Evolutionary conservation across 1,284 basidiomycete species (phyloP).

Genomic region (Leccinum cinnamomeum): DNA sequence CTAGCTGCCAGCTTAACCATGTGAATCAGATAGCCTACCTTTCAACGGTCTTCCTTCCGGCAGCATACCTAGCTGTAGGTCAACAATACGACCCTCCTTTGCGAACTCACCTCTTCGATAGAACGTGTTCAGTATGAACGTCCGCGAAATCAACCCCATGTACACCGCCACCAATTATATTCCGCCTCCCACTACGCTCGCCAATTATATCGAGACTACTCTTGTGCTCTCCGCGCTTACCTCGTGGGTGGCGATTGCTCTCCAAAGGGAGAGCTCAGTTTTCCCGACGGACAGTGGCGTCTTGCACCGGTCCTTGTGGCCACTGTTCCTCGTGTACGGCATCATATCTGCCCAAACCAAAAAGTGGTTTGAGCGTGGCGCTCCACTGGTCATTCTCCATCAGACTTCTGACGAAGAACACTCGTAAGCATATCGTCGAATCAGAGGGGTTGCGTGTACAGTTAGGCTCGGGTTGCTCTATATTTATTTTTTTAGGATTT

Average conservation of each 20-base stretch:
- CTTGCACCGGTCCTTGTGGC: slow-evolving; percentile 21
- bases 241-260: slow-evolving; percentile 20
- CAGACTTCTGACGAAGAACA: not conserved
- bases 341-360: not conserved
- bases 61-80: slow-evolving; percentile 39
- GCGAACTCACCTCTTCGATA: slow-evolving; percentile 15
- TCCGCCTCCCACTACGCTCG: slow-evolving; percentile 7
- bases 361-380: not conserved
- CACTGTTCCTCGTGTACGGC: slow-evolving; percentile 13
- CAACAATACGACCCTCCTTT: not conserved
- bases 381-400: not conserved
- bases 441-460: not conserved
- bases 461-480: not conserved
- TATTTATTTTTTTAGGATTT: not conserved
- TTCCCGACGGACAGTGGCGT: slow-evolving; percentile 1
- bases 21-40: slow-evolving; percentile 28
- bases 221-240: slow-evolving; percentile 17
- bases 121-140: slow-evolving; percentile 35
- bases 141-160: slow-evolving; percentile 14
- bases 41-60: slow-evolving; percentile 31
- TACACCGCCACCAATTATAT: not conserved
- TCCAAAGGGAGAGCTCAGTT: slow-evolving; percentile 15
- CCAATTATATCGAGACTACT: slow-evolving; percentile 11
- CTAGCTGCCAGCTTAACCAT: not conserved
- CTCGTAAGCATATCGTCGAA: not conserved